Conservation (phyloP, 305 asterid genomes). For the Salvia sclarea region DNA sequence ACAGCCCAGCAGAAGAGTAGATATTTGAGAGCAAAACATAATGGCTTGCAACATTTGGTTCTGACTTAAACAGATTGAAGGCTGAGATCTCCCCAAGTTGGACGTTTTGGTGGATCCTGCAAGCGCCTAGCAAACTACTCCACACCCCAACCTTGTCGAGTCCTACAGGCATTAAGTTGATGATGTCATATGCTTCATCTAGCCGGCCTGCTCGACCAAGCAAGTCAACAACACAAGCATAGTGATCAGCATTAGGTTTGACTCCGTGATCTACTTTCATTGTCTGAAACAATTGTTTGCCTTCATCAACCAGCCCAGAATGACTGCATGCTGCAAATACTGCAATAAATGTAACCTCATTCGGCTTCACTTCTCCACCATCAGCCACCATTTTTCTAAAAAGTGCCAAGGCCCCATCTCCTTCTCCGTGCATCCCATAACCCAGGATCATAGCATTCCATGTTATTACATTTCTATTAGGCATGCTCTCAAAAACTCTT, state of each 20-base stretch:
- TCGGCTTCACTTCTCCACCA: constrained; percentile 56
- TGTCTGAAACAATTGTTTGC: constrained; percentile 51
- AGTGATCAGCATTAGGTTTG: constrained; percentile 70
- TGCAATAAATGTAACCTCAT: constrained; percentile 67
- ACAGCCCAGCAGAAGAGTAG: constrained; percentile 68
- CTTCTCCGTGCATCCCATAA: constrained; percentile 84
- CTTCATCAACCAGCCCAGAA: constrained; percentile 74
- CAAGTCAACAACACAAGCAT: constrained; percentile 73
- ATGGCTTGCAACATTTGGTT: constrained; percentile 77
- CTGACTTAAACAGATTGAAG: constrained; percentile 54
- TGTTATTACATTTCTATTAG: constrained; percentile 60
- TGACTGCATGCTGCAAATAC: constrained; percentile 80
- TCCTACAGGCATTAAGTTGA: constrained; percentile 52
- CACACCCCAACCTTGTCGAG: constrained; percentile 61
- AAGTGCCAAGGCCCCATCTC: constrained; percentile 56
- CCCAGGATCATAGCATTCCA: constrained; percentile 86
- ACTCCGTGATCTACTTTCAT: constrained; percentile 54
- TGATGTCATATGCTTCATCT: constrained; percentile 59
- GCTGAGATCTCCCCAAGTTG: constrained; percentile 73
- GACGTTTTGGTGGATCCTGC: constrained; percentile 64
- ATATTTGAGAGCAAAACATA: constrained; percentile 72
- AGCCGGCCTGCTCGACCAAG: constrained; percentile 79
- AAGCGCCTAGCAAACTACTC: constrained; percentile 83
- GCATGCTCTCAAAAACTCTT: constrained; percentile 63
- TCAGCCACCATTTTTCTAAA: constrained; percentile 46